Percentiles rank a stretch among this genome's conserved stretches.
Conservation (phyloP, 495 filamentous ascomycete genomes). For the Elaphomyces granulatus region DNA sequence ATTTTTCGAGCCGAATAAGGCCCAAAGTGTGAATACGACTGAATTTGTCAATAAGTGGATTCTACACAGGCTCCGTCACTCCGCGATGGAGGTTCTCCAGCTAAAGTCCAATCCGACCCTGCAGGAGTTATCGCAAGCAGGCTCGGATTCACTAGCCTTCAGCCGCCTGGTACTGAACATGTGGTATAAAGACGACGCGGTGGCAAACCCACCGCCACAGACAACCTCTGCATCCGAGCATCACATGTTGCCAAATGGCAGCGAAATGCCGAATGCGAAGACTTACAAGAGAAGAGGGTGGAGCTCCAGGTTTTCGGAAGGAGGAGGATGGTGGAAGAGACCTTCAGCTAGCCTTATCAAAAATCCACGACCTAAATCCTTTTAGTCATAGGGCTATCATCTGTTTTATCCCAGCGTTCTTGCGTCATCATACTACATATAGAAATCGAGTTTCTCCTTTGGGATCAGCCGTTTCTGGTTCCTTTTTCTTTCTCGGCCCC, state of each 20-base stretch:
- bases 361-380: too few species aligned
- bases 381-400: too few species aligned
- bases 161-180: constrained; percentile 13
- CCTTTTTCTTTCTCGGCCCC: too few species aligned
- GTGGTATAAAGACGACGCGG: constrained; percentile 15
- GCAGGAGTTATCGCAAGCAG: constrained; percentile 5
- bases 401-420: too few species aligned
- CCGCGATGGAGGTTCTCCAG: constrained; percentile 13
- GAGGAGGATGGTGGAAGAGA: too few species aligned
- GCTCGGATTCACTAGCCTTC: constrained; percentile 13
- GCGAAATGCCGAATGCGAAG: not conserved
- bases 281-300: too few species aligned
- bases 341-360: too few species aligned
- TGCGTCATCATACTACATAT: too few species aligned
- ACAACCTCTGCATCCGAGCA: not conserved
- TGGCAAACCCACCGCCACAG: not conserved
- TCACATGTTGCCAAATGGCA: not conserved
- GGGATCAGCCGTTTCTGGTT: too few species aligned
- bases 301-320: too few species aligned
- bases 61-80: constrained; percentile 19
- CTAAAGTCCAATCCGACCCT: constrained; percentile 14
- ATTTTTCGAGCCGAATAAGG: constrained; percentile 7
- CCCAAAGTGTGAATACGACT: constrained; percentile 3
- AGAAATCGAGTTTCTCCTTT: too few species aligned
- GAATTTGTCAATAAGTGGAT: constrained; percentile 21